Conservation (phyloP, 768 basidiomycete species). For the Phylloporus sp. region DNA sequence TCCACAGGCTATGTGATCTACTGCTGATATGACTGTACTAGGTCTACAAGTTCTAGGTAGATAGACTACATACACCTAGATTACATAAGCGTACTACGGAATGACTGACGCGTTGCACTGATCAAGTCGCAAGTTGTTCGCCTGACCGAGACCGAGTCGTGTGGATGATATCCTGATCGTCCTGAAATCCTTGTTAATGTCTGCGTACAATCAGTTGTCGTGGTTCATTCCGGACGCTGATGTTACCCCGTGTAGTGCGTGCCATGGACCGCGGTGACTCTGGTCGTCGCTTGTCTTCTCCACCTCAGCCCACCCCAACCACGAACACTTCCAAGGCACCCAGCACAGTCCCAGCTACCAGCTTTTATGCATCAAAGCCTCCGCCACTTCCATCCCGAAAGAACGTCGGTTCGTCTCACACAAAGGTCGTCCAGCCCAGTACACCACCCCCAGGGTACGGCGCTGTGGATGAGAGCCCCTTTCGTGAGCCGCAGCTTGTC, state of each 20-base stretch:
- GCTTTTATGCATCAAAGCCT: slow-evolving; percentile 30
- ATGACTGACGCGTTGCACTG: slow-evolving; percentile 27
- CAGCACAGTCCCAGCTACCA: slow-evolving; percentile 24
- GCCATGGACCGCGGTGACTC: slow-evolving; percentile 49
- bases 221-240: slow-evolving; percentile 6
- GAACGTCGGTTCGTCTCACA: slow-evolving; percentile 35
- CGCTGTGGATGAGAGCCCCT: slow-evolving; percentile 26
- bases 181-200: neutral
- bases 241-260: slow-evolving; percentile 2
- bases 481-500: slow-evolving; percentile 56
- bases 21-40: slow-evolving; percentile 13
- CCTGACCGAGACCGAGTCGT: neutral
- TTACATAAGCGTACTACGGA: slow-evolving; percentile 27
- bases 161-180: slow-evolving; percentile 21
- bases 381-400: slow-evolving; percentile 36
- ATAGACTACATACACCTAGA: slow-evolving; percentile 12
- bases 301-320: slow-evolving; percentile 43
- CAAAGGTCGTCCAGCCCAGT: slow-evolving; percentile 30
- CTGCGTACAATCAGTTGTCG: slow-evolving; percentile 1
- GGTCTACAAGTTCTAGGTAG: slow-evolving; percentile 40
- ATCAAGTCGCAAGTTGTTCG: slow-evolving; percentile 17
- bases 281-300: slow-evolving; percentile 29
- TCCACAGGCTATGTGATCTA: neutral
- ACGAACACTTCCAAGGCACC: slow-evolving; percentile 31
- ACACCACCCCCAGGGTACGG: slow-evolving; percentile 28